Evolutionary conservation across 768 basidiomycete species (phyloP).

Genomic region (Amanita pseudoporphyria): DNA sequence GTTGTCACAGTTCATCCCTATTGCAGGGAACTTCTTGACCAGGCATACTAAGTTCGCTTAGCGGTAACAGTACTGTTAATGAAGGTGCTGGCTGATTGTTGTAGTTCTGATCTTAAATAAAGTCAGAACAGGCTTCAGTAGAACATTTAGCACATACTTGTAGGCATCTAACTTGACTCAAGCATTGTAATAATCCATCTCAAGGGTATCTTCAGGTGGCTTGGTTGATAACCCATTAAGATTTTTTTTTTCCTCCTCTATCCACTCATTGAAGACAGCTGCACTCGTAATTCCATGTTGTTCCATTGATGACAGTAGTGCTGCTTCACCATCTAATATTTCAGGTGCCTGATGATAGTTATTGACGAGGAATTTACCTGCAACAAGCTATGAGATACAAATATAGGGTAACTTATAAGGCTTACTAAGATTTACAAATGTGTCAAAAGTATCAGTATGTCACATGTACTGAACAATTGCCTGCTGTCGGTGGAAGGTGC

Average conservation of each 20-base stretch:
- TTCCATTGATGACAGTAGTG: too few species aligned
- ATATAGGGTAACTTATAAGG: not conserved
- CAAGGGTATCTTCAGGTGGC: conserved; percentile 12
- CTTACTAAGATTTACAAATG: too few species aligned
- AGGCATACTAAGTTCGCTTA: too few species aligned
- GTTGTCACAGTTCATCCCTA: too few species aligned
- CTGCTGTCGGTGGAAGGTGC: conserved; percentile 16
- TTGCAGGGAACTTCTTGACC: too few species aligned
- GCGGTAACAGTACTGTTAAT: too few species aligned
- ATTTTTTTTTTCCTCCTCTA: conserved; percentile 14
- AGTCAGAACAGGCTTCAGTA: too few species aligned
- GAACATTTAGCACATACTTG: too few species aligned
- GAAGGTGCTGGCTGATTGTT: too few species aligned
- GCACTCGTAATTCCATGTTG: not conserved
- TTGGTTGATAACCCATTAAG: conserved; percentile 8
- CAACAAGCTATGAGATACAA: not conserved
- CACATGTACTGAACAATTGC: conserved; percentile 11
- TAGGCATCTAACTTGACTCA: too few species aligned
- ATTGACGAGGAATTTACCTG: conserved; percentile 12
- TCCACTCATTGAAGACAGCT: conserved; percentile 13
- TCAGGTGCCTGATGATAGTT: conserved; percentile 20
- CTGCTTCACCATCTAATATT: conserved; percentile 8
- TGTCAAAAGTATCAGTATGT: conserved; percentile 14
- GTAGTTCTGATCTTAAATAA: too few species aligned
- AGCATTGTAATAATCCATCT: too few species aligned